Conservation (phyloP, 225 moss, liverwort and hornwort species). For the Polytrichum formosum region DNA sequence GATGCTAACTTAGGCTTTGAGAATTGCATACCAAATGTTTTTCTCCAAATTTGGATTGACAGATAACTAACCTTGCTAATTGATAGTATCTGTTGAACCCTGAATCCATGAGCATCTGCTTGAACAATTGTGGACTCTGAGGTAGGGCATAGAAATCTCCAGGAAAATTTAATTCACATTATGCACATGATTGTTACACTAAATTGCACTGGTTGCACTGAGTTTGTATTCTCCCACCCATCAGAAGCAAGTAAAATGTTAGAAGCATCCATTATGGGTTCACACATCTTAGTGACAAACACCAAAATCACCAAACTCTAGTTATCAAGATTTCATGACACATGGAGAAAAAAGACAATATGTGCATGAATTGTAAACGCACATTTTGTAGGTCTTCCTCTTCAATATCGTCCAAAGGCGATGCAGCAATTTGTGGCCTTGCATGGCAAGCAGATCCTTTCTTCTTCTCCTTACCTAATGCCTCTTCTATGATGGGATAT, state of each 20-base stretch:
- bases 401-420: conserved; percentile 50
- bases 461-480: conserved; percentile 46
- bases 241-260: too few relatives aligned
- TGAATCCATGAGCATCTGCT: conserved; percentile 99
- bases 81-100: conserved; percentile 99
- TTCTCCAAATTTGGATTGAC: background rate
- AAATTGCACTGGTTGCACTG: too few relatives aligned
- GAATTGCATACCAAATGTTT: background rate
- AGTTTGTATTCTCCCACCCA: too few relatives aligned
- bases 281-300: too few relatives aligned
- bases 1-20: background rate
- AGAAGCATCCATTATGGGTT: too few relatives aligned
- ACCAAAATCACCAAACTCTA: too few relatives aligned
- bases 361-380: conserved; percentile 1
- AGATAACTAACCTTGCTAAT: conserved; percentile 63
- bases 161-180: conserved; percentile 6
- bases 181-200: too few relatives aligned
- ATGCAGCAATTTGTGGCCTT: conserved; percentile 30
- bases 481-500: conserved; percentile 48
- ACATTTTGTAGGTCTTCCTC: conserved; percentile 61
- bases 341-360: too few relatives aligned
- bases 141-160: conserved; percentile 97
- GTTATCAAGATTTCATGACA: too few relatives aligned
- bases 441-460: conserved; percentile 39
- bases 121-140: conserved; percentile 98